Base-by-base conservation (phyloP, 192 early-diverging fungal species). In the Jimgerdemannia flammicorona region DNA sequence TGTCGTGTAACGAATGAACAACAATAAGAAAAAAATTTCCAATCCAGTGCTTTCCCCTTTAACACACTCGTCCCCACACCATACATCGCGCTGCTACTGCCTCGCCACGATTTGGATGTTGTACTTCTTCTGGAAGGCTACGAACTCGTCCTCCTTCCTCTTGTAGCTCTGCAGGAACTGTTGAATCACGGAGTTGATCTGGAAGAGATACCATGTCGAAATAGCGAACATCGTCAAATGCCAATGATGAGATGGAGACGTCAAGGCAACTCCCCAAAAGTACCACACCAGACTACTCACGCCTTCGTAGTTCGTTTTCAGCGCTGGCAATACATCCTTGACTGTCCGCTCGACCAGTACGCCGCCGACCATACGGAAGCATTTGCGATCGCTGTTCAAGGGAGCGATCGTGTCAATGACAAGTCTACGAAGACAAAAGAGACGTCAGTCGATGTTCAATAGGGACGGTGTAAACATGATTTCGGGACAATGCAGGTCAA, bases 371-470 rank as follows among this genome's bases (percentile, higher is more conserved):
- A 99, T 83, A 49, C 96, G 91, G 83, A 94, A 97, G 80, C 96
- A 97, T 83, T 96, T 97, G 70, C 97, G 92, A 69, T 91, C 90
- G 66, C 75, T 84, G 40, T 92, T 85, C 79, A 97, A 85, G 43
- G 94, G 93, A 18, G 85, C 79, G 72, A 99, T 91, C n/a, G 96
- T 96, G 65, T 99, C 95, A 73, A 99, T 91, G n/a, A 99, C 94
- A 54, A 94, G 87, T 66, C 91, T 93, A 80, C 1, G 29, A 4
- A 18, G 3, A 29, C 11, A 68, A 44, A 11, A 67, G 4, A 69
- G 44, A 72, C 40, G 4, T 20, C 49, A 49, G n/a, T 11, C 29
- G 44, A 70, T 4, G 17, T 18, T 49, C 43, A 43, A 73, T 70
- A 4, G 18, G 17, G 43, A 64, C 64, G 1, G 39, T 29, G 40